A percentile compares a stretch with the other conserved stretches of the same genome.
Conservation (phyloP, 148 eudicot genomes). For the Beta vulgaris region DNA sequence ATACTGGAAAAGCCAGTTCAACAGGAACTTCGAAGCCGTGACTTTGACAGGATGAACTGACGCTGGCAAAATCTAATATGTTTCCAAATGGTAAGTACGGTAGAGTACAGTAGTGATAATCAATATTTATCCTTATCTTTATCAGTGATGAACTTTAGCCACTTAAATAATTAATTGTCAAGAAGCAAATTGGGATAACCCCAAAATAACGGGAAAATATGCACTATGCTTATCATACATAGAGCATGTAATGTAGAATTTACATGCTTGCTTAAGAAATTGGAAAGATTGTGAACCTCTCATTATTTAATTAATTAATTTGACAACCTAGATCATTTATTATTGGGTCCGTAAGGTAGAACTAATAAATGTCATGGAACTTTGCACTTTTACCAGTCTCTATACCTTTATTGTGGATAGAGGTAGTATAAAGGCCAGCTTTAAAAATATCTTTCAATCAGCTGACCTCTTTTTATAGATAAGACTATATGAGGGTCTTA, state of each 20-base stretch:
- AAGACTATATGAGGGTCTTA: too few relatives aligned
- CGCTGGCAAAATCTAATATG: slow-evolving; percentile 72
- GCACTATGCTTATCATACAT: not conserved
- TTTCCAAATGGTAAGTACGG: not conserved
- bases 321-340: not conserved
- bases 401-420: too few relatives aligned
- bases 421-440: too few relatives aligned
- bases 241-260: not conserved
- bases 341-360: too few relatives aligned
- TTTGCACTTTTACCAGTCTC: too few relatives aligned
- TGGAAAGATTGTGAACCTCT: not conserved
- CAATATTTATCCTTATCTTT: not conserved
- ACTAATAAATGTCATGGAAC: too few relatives aligned
- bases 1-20: slow-evolving; percentile 73
- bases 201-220: not conserved
- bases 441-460: too few relatives aligned
- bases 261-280: not conserved
- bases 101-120: too few relatives aligned
- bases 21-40: slow-evolving; percentile 69
- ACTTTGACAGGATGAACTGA: slow-evolving; percentile 75
- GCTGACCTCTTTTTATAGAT: too few relatives aligned
- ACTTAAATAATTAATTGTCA: not conserved
- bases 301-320: not conserved
- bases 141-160: not conserved
- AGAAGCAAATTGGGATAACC: not conserved